Conservation (phyloP, 306 rosid species). For the Lathyrus tuberosus region DNA sequence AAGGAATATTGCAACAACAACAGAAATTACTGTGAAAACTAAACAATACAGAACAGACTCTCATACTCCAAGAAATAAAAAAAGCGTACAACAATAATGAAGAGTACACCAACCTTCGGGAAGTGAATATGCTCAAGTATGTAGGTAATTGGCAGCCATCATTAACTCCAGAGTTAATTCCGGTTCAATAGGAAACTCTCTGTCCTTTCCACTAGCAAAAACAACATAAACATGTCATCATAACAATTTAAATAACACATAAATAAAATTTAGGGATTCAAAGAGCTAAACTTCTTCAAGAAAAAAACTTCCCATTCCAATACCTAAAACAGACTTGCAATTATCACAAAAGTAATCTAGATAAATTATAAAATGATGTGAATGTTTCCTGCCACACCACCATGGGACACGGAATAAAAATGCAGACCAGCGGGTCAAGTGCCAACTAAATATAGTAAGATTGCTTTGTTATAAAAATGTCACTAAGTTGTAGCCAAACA, state of each 20-base stretch:
- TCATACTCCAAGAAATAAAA: not conserved
- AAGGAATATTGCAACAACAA: conserved; percentile 13
- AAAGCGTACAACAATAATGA: conserved; percentile 44
- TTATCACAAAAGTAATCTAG: conserved; percentile 2
- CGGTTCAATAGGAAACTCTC: conserved; percentile 88
- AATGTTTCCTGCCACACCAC: conserved; percentile 6
- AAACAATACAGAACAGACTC: not conserved
- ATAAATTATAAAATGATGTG: conserved; percentile 7
- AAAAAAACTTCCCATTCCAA: conserved; percentile 21
- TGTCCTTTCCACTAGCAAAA: conserved; percentile 77
- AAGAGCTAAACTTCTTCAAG: not conserved
- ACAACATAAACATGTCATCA: conserved; percentile 30
- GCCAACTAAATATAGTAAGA: conserved; percentile 15
- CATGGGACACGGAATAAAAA: not conserved
- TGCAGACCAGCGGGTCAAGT: not conserved
- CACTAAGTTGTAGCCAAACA: not conserved
- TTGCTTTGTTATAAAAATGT: not conserved
- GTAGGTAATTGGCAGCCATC: conserved; percentile 97
- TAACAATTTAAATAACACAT: conserved; percentile 2
- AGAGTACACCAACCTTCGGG: conserved; percentile 31
- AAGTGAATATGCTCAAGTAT: conserved; percentile 57
- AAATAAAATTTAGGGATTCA: not conserved
- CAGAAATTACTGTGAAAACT: not conserved
- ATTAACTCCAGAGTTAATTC: conserved; percentile 87
- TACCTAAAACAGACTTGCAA: conserved; percentile 2